Evolutionary conservation across 169 alveolate species (phyloP).

Genomic region (Plasmodium knowlesi): DNA sequence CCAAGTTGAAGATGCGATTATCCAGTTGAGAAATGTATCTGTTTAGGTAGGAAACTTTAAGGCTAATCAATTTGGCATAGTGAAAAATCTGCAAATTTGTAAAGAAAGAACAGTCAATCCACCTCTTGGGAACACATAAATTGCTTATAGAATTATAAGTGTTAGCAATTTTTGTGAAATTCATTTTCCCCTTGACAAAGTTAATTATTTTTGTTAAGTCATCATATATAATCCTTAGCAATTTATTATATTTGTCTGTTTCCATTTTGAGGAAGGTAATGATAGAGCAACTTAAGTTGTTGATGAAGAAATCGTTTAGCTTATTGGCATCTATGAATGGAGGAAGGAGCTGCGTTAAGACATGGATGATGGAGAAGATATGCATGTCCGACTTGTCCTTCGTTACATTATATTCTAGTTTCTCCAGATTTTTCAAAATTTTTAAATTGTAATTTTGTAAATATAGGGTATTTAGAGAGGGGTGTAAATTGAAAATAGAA

Average conservation of each 20-base stretch:
- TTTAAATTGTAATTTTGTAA: slow-evolving; percentile 65
- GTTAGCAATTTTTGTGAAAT: slow-evolving; percentile 8
- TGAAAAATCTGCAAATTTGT: slow-evolving; percentile 55
- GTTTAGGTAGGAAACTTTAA: slow-evolving; percentile 31
- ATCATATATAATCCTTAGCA: slow-evolving; percentile 45
- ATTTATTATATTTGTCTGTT: slow-evolving; percentile 62
- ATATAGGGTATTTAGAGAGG: slow-evolving; percentile 54
- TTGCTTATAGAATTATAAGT: slow-evolving; percentile 40
- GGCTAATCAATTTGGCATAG: slow-evolving; percentile 25
- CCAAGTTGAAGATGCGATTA: slow-evolving; percentile 47
- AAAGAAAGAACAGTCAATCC: slow-evolving; percentile 49
- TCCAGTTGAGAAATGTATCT: slow-evolving; percentile 3
- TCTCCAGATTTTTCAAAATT: slow-evolving; percentile 46
- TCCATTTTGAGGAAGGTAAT: slow-evolving; percentile 62
- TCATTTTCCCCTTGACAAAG: slow-evolving; percentile 44
- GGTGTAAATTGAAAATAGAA: slow-evolving; percentile 72
- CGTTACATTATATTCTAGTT: slow-evolving; percentile 28
- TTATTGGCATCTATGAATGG: slow-evolving; percentile 45
- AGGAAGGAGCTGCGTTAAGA: slow-evolving; percentile 38
- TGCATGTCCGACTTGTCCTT: slow-evolving; percentile 14
- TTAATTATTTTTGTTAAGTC: slow-evolving; percentile 61
- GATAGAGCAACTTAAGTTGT: slow-evolving; percentile 50
- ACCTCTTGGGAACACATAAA: slow-evolving; percentile 54
- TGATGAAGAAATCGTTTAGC: slow-evolving; percentile 31
- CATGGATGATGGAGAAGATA: slow-evolving; percentile 17